Percentiles rank a stretch among this genome's conserved stretches.
Conservation (phyloP, 306 rosid genomes). For the Cicer bijugum region DNA sequence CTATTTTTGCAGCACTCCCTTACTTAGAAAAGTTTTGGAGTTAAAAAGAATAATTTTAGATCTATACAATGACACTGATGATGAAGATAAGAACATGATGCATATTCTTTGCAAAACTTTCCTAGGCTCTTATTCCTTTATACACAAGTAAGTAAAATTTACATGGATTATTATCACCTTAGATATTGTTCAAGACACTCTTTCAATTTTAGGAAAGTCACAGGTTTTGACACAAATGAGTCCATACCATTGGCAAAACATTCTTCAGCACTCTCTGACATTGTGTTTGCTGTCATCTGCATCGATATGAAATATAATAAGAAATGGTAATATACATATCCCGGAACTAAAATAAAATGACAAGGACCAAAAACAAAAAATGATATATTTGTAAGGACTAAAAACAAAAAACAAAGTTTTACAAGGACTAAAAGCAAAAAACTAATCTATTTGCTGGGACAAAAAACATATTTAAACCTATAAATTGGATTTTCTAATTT, state of each 20-base stretch:
- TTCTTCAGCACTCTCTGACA: conserved; percentile 92
- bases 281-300: conserved; percentile 96
- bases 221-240: conserved; percentile 90
- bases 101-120: conserved; percentile 70
- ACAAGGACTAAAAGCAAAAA: no score
- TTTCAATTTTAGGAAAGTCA: conserved; percentile 77
- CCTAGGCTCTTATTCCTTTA: conserved; percentile 58
- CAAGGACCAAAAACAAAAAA: no score
- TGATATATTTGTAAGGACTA: no score
- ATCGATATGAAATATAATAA: conserved; percentile 12
- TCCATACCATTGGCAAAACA: conserved; percentile 92
- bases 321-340: no score
- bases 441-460: no score
- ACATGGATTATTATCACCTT: conserved; percentile 54
- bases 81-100: conserved; percentile 51
- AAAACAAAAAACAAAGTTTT: no score
- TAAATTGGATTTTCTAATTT: no score
- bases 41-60: conserved; percentile 39
- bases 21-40: conserved; percentile 30
- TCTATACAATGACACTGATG: conserved; percentile 59
- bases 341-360: no score
- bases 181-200: conserved; percentile 69
- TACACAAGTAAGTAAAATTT: conserved; percentile 61
- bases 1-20: conserved; percentile 37
- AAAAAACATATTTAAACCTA: no score